phyloP scores from a whole-genome alignment of 2,329 filamentous ascomycete genomes.

The Phyllosticta ampelicida region DNA sequence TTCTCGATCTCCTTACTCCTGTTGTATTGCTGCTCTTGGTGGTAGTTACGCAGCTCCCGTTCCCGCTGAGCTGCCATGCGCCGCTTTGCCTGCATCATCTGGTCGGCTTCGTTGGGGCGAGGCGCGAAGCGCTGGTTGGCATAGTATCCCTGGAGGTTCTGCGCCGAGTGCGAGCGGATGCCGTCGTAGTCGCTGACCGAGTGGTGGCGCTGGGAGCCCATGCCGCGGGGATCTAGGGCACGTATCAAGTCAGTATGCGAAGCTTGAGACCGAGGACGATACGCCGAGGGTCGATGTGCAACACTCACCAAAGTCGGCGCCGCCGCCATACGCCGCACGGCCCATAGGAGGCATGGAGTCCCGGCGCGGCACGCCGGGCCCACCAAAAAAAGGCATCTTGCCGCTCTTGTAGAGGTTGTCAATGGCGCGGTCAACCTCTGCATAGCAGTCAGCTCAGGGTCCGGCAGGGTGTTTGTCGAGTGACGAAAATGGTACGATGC shows the following conservation, averaged over 20 bases:
- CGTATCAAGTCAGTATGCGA: slow-evolving; percentile 1
- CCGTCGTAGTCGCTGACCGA: slow-evolving; percentile 77
- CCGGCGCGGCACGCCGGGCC: slow-evolving; percentile 50
- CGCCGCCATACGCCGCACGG: slow-evolving; percentile 33
- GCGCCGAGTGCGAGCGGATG: slow-evolving; percentile 59
- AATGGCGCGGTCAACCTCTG: slow-evolving; percentile 91
- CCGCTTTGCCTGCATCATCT: slow-evolving; percentile 98
- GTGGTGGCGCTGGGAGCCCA: slow-evolving; percentile 62
- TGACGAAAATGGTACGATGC: neutral
- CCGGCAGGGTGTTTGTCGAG: neutral
- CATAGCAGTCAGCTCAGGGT: neutral
- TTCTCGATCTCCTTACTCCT: slow-evolving; percentile 85
- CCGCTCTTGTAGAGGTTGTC: slow-evolving; percentile 96
- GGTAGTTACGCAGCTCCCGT: slow-evolving; percentile 97
- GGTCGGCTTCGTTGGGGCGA: slow-evolving; percentile 85
- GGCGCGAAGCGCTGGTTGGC: slow-evolving; percentile 83
- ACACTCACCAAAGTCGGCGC: slow-evolving; percentile 49
- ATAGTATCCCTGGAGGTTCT: slow-evolving; percentile 88
- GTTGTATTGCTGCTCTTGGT: slow-evolving; percentile 99
- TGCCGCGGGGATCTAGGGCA: slow-evolving; percentile 57
- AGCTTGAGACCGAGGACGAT: neutral
- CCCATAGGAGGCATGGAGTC: slow-evolving; percentile 62
- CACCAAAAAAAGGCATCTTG: slow-evolving; percentile 47
- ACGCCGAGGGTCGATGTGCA: slow-evolving; percentile 20
- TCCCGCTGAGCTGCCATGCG: slow-evolving; percentile 98